Conservation (phyloP, 2,329 filamentous ascomycete species). For the Fusarium sp. region DNA sequence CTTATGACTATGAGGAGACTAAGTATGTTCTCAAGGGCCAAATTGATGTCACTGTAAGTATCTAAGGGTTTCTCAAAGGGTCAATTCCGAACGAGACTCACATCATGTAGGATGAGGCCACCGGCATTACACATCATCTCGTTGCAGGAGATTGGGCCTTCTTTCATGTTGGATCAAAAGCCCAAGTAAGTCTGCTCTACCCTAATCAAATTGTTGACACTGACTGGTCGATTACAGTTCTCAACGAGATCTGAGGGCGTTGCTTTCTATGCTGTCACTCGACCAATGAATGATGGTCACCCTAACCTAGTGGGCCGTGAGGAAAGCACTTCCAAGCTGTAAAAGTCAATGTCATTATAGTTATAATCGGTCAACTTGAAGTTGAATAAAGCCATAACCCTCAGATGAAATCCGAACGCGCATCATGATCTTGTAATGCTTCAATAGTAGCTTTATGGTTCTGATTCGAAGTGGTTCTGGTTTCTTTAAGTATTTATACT, state of each 20-base stretch:
- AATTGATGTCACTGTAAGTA: constrained; percentile 25
- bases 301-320: constrained; percentile 13
- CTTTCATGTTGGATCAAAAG: constrained; percentile 35
- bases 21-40: constrained; percentile 34
- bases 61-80: background rate
- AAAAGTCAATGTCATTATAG: constrained; percentile 9
- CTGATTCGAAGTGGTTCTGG: background rate
- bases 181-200: constrained; percentile 8
- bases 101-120: constrained; percentile 21
- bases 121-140: constrained; percentile 32
- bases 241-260: constrained; percentile 23
- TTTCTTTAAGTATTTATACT: background rate
- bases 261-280: constrained; percentile 34
- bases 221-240: constrained; percentile 7
- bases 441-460: background rate
- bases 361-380: background rate
- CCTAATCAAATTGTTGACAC: accelerated
- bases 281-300: constrained; percentile 17
- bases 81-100: background rate
- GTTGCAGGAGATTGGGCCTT: constrained; percentile 37
- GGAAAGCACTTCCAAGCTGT: constrained; percentile 20
- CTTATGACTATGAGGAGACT: constrained; percentile 33
- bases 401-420: background rate
- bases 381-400: background rate
- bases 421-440: background rate